Base-by-base conservation (phyloP, 768 basidiomycete genomes). In the Podaxis sp. region DNA sequence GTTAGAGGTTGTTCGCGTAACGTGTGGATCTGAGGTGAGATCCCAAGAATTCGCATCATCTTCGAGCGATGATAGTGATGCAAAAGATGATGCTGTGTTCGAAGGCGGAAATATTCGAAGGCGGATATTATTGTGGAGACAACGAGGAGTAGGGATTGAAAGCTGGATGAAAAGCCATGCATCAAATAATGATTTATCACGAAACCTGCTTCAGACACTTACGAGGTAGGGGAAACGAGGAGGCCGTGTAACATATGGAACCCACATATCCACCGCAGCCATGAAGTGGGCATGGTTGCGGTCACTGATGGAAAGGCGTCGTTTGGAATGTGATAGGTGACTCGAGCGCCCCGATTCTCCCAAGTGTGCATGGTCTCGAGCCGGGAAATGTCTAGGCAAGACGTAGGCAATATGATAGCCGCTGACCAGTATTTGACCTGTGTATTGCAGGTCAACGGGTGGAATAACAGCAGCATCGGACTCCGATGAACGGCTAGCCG, bases 141-240 rank as follows among this genome's bases (percentile, higher is more conserved):
- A 93, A 33, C 89, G 85, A 11, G 92, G 91, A 11, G 85, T 83
- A 2, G 92, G 91, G 55, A 93, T 87, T 2, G 89, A 86, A 59
- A 93, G 79, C 91, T 93, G 65, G 13, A 62, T 30, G 38, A 36
- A 44, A 59, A 38, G 67, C 9, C 19, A 56, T 38, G 67, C 28
- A 59, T 30, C 54, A 63, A 57, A 49, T 33, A 33, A 33, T 58
- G 33, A 54, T 22, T 17, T 24, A 64, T 28, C 24, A 33, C 51
- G 52, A 46, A 57, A 56, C 13, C 13, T 36, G 19, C 28, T 22
- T 30, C 52, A 53, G 30, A 4, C 19, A 75, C 84, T 46, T 66
- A 91, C 91, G 66, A 92, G 75, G 74, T 84, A 93, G n/a, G 92
- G 92, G 36, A 85, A 85, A 63, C 83, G 80, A 12, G 90, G 89